Conservation (phyloP, 805 yeast genomes). For the Starmera quercuum region DNA sequence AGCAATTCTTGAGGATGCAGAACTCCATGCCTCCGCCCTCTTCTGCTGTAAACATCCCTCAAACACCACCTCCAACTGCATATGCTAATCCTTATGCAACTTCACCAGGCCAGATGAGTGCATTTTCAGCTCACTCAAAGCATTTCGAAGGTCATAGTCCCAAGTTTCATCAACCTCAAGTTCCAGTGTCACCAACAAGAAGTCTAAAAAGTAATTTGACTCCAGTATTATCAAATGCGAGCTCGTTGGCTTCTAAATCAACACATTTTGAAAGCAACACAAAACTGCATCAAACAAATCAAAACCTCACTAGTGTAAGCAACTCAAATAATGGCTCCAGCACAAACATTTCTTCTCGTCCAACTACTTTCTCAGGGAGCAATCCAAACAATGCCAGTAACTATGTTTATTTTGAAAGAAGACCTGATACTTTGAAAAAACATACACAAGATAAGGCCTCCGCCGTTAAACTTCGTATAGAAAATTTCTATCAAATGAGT, state of each 20-base stretch:
- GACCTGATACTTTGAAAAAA: conserved; percentile 22
- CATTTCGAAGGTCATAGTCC: conserved; percentile 19
- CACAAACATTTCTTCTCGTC: background rate
- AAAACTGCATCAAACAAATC: conserved; percentile 1
- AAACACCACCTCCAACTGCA: conserved; percentile 13
- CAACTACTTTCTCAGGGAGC: background rate
- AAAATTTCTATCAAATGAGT: conserved; percentile 88
- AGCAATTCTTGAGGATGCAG: conserved; percentile 17
- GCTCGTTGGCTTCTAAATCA: conserved; percentile 16
- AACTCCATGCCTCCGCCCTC: conserved; percentile 22
- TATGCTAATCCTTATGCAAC: conserved; percentile 11
- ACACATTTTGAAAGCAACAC: conserved; percentile 1
- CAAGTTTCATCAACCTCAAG: conserved; percentile 20
- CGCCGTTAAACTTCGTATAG: conserved; percentile 68
- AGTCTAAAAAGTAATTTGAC: conserved; percentile 19
- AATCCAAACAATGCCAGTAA: conserved; percentile 2
- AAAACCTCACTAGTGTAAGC: conserved; percentile 5
- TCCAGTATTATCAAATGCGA: conserved; percentile 16
- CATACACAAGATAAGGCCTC: conserved; percentile 22
- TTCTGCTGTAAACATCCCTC: conserved; percentile 14
- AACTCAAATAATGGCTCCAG: background rate
- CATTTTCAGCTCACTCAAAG: conserved; percentile 5
- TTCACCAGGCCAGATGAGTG: conserved; percentile 18
- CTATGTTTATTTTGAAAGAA: conserved; percentile 21
- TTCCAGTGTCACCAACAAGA: conserved; percentile 25